A percentile compares a stretch with the other conserved stretches of the same genome.
These are phyloP conservation scores for Didymella keratinophila DNA, from an alignment of 2,329 filamentous ascomycete genomes.

Conservation along the genomic window DNA sequence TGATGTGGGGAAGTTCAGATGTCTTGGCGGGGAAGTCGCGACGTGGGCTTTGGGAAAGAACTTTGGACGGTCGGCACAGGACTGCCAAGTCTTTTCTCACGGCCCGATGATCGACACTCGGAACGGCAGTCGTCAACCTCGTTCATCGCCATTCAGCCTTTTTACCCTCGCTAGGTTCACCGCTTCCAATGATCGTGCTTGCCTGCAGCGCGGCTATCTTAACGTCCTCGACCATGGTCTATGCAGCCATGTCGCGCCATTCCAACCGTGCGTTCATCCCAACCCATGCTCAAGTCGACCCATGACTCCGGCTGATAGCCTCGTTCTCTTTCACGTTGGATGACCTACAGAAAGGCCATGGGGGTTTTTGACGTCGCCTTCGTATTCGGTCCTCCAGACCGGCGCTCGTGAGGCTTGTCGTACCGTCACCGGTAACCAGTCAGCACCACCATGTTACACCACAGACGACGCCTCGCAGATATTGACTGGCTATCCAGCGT, in stretches of 20 bases:
- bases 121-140: slow-evolving; percentile 8
- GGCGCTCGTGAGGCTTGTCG: slow-evolving; percentile 11
- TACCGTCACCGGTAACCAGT: slow-evolving; percentile 9
- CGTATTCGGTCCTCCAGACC: slow-evolving; percentile 7
- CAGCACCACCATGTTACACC: slow-evolving; percentile 12
- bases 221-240: slow-evolving; percentile 17
- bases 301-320: slow-evolving; percentile 10
- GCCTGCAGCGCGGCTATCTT: slow-evolving; percentile 21
- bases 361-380: background rate
- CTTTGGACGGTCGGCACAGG: background rate
- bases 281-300: slow-evolving; percentile 5
- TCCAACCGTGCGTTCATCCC: slow-evolving; percentile 8
- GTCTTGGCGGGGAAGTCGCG: slow-evolving; percentile 23
- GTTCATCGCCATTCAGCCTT: slow-evolving; percentile 1
- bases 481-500: slow-evolving; percentile 4
- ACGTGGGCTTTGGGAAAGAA: slow-evolving; percentile 14
- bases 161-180: slow-evolving; percentile 7
- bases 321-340: slow-evolving; percentile 3
- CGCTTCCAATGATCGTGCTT: slow-evolving; percentile 17
- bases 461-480: slow-evolving; percentile 1
- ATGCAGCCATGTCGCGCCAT: slow-evolving; percentile 20
- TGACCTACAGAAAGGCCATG: background rate
- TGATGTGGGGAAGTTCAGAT: slow-evolving; percentile 20
- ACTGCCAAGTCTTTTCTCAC: slow-evolving; percentile 7
- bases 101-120: slow-evolving; percentile 18